Base-by-base conservation (phyloP, 2,329 filamentous ascomycete species). In the Aspergillus puulaauensis region DNA sequence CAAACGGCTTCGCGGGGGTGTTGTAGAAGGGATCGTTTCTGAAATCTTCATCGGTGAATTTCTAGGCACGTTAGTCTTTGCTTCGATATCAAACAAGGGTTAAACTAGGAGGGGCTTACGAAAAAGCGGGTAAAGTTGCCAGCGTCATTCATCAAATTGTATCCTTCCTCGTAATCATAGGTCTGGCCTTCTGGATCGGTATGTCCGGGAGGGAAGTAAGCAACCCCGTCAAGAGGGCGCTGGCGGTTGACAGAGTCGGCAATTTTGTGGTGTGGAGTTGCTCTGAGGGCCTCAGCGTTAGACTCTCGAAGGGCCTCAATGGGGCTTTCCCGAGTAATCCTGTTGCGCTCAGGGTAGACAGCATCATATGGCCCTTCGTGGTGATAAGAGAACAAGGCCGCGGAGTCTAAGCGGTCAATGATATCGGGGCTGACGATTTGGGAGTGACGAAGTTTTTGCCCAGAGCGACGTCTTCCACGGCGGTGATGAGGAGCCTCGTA, bases 361-460 rank as follows among this genome's bases (percentile, higher is more conserved):
- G 93, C 91, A 71, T 98, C 93, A 66, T 90, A 98, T 0, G 93
- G 93, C 0, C 93, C 93, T 62, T 89, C 90, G 68, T 98, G 93
- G 73, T 97, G 93, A 74, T 96, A 96, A 2, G 82, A 76, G 17
- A 82, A 82, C 51, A 84, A 83, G n/a, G 83, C 74, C 3, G 82
- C 78, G 53, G 79, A 81, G 70, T 96, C 93, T 1, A 98, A 84
- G 5, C 80, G 79, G 72, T 97, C 93, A 67, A 98, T 95, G 8
- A 82, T 80, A 72, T 98, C 93, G 2, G 90, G 83, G 46, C 83
- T 83, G 24, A 87, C 84, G 15, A 70, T 61, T 24, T 62, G 61
- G 8, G 70, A 71, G 39, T 63, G 66, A 2, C 63, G 60, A 54
- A 21, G 15, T 7, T 21, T 35, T 7, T 15, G 60, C 63, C 39